Evolutionary conservation across 2,329 filamentous ascomycete species (phyloP).

Genomic region (Fusarium neocosmosporiellum): DNA sequence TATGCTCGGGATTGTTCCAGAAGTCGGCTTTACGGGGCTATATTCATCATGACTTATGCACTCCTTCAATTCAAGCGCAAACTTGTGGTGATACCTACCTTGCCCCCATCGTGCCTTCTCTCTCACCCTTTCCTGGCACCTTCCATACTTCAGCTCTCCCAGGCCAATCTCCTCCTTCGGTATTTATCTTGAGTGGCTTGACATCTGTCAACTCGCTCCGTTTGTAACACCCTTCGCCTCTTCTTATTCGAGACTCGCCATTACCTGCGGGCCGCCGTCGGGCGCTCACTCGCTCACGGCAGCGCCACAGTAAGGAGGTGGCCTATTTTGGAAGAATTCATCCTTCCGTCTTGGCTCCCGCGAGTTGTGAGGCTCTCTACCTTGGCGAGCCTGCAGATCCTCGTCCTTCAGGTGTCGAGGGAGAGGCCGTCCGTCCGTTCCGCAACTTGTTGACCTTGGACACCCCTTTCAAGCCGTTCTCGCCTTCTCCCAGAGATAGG

Average conservation of each 20-base stretch:
- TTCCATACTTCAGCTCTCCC: not conserved
- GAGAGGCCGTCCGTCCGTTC: not conserved
- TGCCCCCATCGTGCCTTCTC: not conserved
- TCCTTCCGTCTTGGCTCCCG: not conserved
- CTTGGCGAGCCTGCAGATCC: not conserved
- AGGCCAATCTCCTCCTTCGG: not conserved
- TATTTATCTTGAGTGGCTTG: not conserved
- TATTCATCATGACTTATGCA: not conserved
- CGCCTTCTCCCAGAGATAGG: not conserved
- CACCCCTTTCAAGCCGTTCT: not conserved
- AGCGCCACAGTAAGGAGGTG: not conserved
- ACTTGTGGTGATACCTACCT: not conserved
- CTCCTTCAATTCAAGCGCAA: not conserved
- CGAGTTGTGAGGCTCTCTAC: not conserved
- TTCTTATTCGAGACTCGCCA: slow-evolving; percentile 8
- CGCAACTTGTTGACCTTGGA: not conserved
- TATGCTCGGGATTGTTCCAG: not conserved
- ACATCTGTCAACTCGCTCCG: slow-evolving; percentile 1
- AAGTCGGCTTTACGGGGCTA: not conserved
- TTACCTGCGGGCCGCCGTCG: slow-evolving; percentile 19
- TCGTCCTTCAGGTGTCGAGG: not conserved
- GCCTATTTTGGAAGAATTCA: not conserved
- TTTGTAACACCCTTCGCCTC: not conserved
- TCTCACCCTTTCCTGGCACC: not conserved
- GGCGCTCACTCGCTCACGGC: slow-evolving; percentile 1